Evolutionary conservation across 2,329 filamentous ascomycete genomes (phyloP).

Genomic region (Pseudogymnoascus sp.): DNA sequence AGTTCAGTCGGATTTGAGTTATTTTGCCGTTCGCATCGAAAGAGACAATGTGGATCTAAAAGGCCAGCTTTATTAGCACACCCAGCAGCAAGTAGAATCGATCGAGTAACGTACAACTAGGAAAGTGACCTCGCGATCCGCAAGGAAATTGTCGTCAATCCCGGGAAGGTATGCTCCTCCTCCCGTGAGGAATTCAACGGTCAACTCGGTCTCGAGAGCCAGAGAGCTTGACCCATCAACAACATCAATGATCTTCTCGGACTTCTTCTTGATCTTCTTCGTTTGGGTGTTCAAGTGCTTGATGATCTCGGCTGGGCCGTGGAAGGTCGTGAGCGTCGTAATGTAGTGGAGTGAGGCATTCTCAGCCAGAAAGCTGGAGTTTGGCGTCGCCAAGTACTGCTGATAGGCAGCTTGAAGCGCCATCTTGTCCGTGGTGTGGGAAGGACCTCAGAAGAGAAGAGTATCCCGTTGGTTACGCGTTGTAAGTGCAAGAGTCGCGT

Average conservation of each 20-base stretch:
- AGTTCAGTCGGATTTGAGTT: slow-evolving; percentile 77
- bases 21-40: slow-evolving; percentile 76
- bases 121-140: slow-evolving; percentile 71
- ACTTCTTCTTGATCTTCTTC: slow-evolving; percentile 74
- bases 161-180: slow-evolving; percentile 83
- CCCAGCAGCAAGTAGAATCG: background rate
- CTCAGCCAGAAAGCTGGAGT: slow-evolving; percentile 53
- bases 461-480: background rate
- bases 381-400: slow-evolving; percentile 64
- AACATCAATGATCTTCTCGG: slow-evolving; percentile 65
- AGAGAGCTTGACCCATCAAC: slow-evolving; percentile 66
- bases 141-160: slow-evolving; percentile 89
- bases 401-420: slow-evolving; percentile 53
- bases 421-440: slow-evolving; percentile 31
- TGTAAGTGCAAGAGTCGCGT: background rate
- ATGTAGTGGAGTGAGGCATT: slow-evolving; percentile 78
- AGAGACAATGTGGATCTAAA: slow-evolving; percentile 76
- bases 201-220: slow-evolving; percentile 73
- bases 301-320: slow-evolving; percentile 66
- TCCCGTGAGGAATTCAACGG: slow-evolving; percentile 70
- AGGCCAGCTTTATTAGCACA: slow-evolving; percentile 15
- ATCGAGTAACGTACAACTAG: slow-evolving; percentile 60
- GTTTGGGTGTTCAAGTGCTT: slow-evolving; percentile 69
- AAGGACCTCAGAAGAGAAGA: slow-evolving; percentile 1
- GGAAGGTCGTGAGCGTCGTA: slow-evolving; percentile 71